Evolutionary conservation across 2,329 filamentous ascomycete genomes (phyloP), one percentile per base, ranked within the genome.

Genomic region (Alternaria incomplexa): DNA sequence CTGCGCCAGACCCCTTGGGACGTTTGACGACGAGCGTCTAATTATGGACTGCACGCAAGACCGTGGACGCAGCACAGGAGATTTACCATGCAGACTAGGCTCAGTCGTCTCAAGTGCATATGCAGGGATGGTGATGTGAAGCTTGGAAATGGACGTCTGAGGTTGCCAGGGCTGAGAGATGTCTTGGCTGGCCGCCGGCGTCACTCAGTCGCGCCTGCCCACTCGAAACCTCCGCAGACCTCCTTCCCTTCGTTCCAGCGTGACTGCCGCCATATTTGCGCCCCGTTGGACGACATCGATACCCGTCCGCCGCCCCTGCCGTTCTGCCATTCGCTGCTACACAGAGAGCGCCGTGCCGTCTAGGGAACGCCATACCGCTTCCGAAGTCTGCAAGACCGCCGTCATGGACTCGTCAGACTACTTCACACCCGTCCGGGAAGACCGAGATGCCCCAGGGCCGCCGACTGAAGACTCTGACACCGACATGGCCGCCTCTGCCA

Each of bases 351-450:
- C 63, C 50, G 45, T 45, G 46, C 57, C 61, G 51, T 54, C 43
- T 62, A 66, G 50, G 62, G 54, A 62, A 43, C 59, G 50, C 53
- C 62, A 56, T 46, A 51, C 55, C 20, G 45, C 58, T 53, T 59
- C 44, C 54, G 30, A 63, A 64, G 55, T 61, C 65, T 46, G 59
- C 62, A 56, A 63, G 69, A 48, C 32, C 44, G 44, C 58, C 52
- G 56, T 55, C 71, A 77, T 77, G 76, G 73, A 77, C 53, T 73
- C 74, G 57, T 73, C 76, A 61, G 73, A 75, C 69, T 78, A 78
- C 71, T 78, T 76, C 64, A 48, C 56, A 45, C 61, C 65, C 11
- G 67, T 71, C 57, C 66, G 67, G 45, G 68, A 73, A 48, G 64
- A 67, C 58, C 64, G 62, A 55, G 67, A 68, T 56, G 65, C 68